Percentiles rank a stretch among this genome's conserved stretches.
Conservation (phyloP, 495 filamentous ascomycete species). For the Neurospora sp. region DNA sequence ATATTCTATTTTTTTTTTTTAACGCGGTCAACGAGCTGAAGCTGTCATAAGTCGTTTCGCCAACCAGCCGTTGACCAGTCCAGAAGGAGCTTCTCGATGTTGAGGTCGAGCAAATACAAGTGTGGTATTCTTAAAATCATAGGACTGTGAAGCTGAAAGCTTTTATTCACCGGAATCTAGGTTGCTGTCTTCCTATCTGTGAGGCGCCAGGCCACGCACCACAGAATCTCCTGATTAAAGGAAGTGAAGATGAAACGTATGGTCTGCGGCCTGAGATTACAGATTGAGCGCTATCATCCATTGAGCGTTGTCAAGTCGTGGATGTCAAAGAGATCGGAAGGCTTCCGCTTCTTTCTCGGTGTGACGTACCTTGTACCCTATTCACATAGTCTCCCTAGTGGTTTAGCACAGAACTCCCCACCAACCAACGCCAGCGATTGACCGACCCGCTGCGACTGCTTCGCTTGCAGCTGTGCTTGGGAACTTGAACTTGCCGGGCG, state of each 20-base stretch:
- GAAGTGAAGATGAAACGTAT: too few relatives aligned
- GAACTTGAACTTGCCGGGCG: constrained; percentile 12
- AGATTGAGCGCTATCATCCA: too few relatives aligned
- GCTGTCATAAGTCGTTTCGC: background rate
- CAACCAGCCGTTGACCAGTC: background rate
- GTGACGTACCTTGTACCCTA: background rate
- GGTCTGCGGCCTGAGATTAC: too few relatives aligned
- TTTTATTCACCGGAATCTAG: too few relatives aligned
- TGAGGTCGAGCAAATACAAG: background rate
- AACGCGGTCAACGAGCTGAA: background rate
- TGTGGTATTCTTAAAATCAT: background rate
- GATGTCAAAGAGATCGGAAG: background rate
- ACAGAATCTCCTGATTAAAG: too few relatives aligned
- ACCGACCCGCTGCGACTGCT: background rate
- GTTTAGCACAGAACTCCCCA: background rate
- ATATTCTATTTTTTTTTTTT: background rate
- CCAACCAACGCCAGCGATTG: background rate
- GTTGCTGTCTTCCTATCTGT: too few relatives aligned
- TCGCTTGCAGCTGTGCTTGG: background rate
- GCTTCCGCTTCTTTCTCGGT: background rate
- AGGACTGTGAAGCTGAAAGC: background rate
- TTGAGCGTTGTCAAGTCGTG: background rate
- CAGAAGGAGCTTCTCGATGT: background rate
- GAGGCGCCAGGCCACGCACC: too few relatives aligned
- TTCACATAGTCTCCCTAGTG: background rate